Base-by-base conservation (phyloP, 352 stramenopile genomes). In the Peronospora tabacina region DNA sequence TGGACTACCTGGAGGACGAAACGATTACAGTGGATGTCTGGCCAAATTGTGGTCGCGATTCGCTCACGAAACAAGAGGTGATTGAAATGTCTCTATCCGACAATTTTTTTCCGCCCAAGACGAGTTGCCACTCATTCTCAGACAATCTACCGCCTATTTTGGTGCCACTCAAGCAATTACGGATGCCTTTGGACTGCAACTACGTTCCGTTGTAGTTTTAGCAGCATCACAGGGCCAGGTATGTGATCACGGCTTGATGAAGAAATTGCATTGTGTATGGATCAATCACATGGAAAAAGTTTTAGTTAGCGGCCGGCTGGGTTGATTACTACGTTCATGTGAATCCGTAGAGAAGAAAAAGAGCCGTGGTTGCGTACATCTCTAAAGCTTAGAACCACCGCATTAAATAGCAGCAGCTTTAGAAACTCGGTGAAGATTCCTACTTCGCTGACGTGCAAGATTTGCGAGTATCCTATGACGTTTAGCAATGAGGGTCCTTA, bases 21-120 rank as follows among this genome's bases (percentile, higher is more conserved):
- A 70, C 72, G 16, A 90, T 93, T 44, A 87, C 80, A 11, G 82
- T 93, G 8, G 82, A 93, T 28, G 82, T 93, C 6, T 93, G 82
- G 82, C 82, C 82, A 1, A 79, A 88, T 48, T 90, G 82, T 42
- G 82, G 82, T 39, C 79, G 77, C 29, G 82, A 93, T 54, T 74
- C 58, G 26, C 70, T 93, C 16, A 87, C 82, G 13, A 93, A 93
- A 61, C 58, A 81, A 38, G 71, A 93, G 39, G 82, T 93, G 44
- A 84, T 93, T 41, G 68, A 70, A 3, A 90, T 93, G 79, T 76
- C 82, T 37, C 72, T 93, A 15, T 93, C 82, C 42, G 70, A 86
- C 59, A 60, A 78, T 20, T 60, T 93, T 8, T 93, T 93, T 61
- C 82, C 82, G 13, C 82, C 82, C 12, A 93, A 93, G 63, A 93